Evolutionary conservation across 2,329 filamentous ascomycete species (phyloP).

Genomic region (Thielaviopsis populi): DNA sequence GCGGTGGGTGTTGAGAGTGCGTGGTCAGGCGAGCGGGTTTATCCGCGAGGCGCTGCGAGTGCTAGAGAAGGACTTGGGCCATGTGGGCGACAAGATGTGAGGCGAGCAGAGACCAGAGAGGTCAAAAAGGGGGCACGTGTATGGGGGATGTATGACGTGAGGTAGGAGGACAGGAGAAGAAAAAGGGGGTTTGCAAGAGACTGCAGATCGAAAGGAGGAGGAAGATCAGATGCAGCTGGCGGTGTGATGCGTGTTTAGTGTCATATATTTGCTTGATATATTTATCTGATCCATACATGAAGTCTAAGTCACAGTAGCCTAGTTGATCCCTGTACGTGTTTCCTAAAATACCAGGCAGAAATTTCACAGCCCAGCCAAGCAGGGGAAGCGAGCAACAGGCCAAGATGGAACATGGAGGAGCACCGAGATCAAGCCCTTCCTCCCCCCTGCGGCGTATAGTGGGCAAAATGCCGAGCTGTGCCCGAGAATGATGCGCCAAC

Average conservation of each 20-base stretch:
- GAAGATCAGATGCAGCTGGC: background rate
- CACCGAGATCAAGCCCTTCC: conserved; percentile 22
- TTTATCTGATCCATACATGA: background rate
- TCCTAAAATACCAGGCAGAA: conserved; percentile 20
- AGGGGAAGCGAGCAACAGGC: no score
- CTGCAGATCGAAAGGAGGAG: background rate
- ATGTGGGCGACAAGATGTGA: conserved; percentile 18
- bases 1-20: conserved; percentile 29
- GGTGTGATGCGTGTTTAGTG: background rate
- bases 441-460: conserved; percentile 24
- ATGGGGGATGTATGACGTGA: background rate
- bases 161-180: background rate
- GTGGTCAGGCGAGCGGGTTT: conserved; percentile 27
- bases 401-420: background rate
- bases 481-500: background rate
- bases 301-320: background rate
- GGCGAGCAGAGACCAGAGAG: background rate
- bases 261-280: background rate
- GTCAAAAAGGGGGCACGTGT: background rate
- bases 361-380: background rate
- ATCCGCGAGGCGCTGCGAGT: conserved; percentile 28
- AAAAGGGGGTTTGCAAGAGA: background rate
- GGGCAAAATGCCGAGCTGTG: background rate
- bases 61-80: conserved; percentile 24
- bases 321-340: conserved; percentile 15